phyloP scores from a whole-genome alignment of 2,329 filamentous ascomycete genomes.

The Beauveria pseudobassiana region DNA sequence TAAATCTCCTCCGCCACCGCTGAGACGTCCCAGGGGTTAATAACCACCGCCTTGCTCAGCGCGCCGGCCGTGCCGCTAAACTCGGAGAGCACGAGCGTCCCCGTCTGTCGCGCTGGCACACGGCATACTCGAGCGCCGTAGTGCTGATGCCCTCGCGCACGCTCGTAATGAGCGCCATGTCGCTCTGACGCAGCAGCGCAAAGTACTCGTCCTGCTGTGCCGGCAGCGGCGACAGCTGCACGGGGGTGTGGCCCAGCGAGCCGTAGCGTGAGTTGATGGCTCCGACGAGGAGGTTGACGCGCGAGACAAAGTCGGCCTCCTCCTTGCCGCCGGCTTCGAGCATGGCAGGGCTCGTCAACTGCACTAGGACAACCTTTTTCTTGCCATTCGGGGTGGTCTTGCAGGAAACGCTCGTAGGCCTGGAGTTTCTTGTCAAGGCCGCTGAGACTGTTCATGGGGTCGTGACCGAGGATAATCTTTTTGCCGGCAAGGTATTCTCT shows the following conservation, averaged over 20 bases:
- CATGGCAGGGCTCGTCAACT: conserved; percentile 83
- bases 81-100: conserved; percentile 87
- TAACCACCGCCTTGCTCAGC: conserved; percentile 78
- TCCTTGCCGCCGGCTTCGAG: conserved; percentile 65
- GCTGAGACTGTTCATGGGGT: conserved; percentile 85
- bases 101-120: conserved; percentile 80
- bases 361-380: conserved; percentile 88
- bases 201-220: conserved; percentile 87
- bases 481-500: conserved; percentile 70
- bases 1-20: conserved; percentile 81
- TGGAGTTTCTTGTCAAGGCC: conserved; percentile 91
- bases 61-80: conserved; percentile 91
- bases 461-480: conserved; percentile 90
- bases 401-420: conserved; percentile 87
- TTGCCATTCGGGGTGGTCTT: conserved; percentile 83
- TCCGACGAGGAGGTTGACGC: conserved; percentile 83
- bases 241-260: conserved; percentile 78
- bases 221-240: conserved; percentile 93
- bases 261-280: conserved; percentile 88
- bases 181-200: conserved; percentile 77
- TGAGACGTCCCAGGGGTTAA: conserved; percentile 89
- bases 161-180: conserved; percentile 89
- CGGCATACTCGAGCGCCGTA: conserved; percentile 86
- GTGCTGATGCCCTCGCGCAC: conserved; percentile 98
- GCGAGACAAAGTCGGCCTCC: conserved; percentile 74